Conservation (phyloP, 2,329 filamentous ascomycete species). For the Penicillium sp. region DNA sequence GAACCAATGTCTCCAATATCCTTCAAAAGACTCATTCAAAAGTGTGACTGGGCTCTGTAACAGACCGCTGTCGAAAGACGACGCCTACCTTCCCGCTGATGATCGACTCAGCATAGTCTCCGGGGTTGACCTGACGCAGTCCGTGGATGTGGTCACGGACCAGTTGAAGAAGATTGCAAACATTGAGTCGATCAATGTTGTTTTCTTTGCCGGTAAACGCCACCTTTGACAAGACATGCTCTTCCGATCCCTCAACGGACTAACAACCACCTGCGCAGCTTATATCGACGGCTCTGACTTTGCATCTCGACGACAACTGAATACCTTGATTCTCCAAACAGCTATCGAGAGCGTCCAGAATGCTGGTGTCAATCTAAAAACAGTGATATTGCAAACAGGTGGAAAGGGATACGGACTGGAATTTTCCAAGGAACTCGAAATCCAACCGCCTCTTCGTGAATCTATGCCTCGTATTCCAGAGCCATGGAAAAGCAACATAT, state of each 20-base stretch:
- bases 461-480: conserved; percentile 27
- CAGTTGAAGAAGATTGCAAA: conserved; percentile 39
- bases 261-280: not conserved
- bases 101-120: conserved; percentile 38
- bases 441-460: conserved; percentile 31
- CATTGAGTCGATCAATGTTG: conserved; percentile 39
- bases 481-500: conserved; percentile 25
- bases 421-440: conserved; percentile 32
- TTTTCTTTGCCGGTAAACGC: conserved; percentile 40
- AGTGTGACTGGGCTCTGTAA: not conserved
- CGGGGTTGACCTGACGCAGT: conserved; percentile 36
- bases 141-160: conserved; percentile 17
- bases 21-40: not conserved
- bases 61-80: conserved; percentile 7
- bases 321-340: conserved; percentile 39
- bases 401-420: conserved; percentile 43
- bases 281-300: conserved; percentile 22
- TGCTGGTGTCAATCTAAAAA: conserved; percentile 26
- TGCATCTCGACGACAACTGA: conserved; percentile 26
- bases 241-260: not conserved
- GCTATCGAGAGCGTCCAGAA: conserved; percentile 33
- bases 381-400: conserved; percentile 39
- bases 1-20: not conserved
- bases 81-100: conserved; percentile 33
- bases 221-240: not conserved